Percentiles rank a stretch among this genome's conserved stretches.
These are phyloP conservation scores for Funneliformis mosseae DNA, from an alignment of 192 early-diverging fungal species.

Conservation along the genomic window DNA sequence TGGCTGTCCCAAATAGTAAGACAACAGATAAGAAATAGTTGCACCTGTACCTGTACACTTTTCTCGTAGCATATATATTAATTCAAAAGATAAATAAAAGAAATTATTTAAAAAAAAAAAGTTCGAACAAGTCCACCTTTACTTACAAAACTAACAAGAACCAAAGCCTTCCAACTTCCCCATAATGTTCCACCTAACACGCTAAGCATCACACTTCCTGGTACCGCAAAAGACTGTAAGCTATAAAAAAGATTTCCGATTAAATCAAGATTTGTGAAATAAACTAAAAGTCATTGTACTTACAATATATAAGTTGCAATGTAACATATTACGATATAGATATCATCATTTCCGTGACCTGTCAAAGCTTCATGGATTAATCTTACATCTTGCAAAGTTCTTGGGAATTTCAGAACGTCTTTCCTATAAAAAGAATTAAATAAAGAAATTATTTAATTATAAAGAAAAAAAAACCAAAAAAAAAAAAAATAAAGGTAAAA, in stretches of 20 bases:
- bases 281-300: neutral
- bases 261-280: neutral
- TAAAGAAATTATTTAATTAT: neutral
- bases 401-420: conserved; percentile 18
- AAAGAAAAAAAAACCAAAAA: neutral
- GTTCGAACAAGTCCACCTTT: neutral
- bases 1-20: conserved; percentile 49
- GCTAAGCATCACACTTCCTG: conserved; percentile 60
- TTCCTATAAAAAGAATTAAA: neutral
- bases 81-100: neutral
- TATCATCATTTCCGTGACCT: neutral
- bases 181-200: conserved; percentile 60
- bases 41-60: conserved; percentile 55
- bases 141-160: conserved; percentile 48
- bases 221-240: conserved; percentile 61
- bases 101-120: neutral
- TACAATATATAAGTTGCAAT: conserved; percentile 27
- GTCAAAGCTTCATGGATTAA: conserved; percentile 18
- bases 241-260: conserved; percentile 29
- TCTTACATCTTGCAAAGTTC: conserved; percentile 18
- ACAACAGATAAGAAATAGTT: conserved; percentile 54
- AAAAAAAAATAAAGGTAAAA: neutral
- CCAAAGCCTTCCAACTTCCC: conserved; percentile 53
- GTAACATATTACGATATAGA: conserved; percentile 16
- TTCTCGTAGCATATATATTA: neutral